Base-by-base conservation (phyloP, 192 early-diverging fungal genomes). In the Coemansia erecta region DNA sequence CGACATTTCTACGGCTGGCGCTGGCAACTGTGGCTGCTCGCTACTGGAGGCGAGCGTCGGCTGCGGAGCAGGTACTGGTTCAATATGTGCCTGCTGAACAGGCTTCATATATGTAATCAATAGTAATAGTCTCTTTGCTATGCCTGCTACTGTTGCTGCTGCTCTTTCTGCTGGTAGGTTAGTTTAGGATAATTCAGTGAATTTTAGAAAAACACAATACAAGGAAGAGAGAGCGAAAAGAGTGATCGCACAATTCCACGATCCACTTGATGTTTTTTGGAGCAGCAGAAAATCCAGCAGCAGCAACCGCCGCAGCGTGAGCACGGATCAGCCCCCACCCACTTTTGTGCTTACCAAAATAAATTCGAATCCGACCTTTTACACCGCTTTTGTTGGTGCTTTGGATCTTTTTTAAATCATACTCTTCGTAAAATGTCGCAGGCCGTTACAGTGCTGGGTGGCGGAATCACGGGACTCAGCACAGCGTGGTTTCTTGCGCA, bases 401-500 rank as follows among this genome's bases (percentile, higher is more conserved):
- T 44, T 13, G 42, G 3, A n/a, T 13, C 12, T 44, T 18, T 44
- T 44, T 8, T n/a, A 44, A 44, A 44, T 44, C 3, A 18, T 44
- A 8, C 8, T 13, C 12, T 44, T 44, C 8, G 42, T 8, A 44
- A 44, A 40, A 77, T 77, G 69, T 46, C 65, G 14, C 46, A 53
- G 46, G 57, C 63, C 52, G 78, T 93, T 63, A 83, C 85, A 7
- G 86, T 98, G n/a, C 73, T 98, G 6, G 95, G 95, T 33, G 94
- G 92, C 31, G 96, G 96, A 26, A 89, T 98, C 64, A 87, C 88
- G 18, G 94, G 94, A 13, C 85, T 98, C 15, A 85, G 88, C 40
- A 79, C 91, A 3, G 92, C 92, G 4, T 94, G 86, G 83, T 90
- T 89, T 73, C 72, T 93, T 15, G 70, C 89, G 8, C 77, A 77